Conservation (phyloP, 345 rosid genomes). For the Salix caprea region DNA sequence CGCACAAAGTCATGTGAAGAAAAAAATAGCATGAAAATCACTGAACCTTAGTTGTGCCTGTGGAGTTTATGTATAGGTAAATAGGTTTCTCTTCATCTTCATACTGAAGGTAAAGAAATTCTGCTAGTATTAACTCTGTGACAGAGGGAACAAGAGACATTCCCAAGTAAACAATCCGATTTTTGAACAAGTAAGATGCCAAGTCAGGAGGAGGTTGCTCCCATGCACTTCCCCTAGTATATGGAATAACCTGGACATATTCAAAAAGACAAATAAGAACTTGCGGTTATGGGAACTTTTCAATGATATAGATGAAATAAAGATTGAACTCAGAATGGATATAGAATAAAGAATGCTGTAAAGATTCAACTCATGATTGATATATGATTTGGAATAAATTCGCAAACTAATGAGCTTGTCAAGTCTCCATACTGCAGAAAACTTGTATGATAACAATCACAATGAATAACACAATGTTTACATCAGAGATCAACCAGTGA, state of each 20-base stretch:
- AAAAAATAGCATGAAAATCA: not conserved
- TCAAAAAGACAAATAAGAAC: not conserved
- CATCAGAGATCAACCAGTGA: not conserved
- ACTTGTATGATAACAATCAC: not conserved
- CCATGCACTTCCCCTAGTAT: slow-evolving; percentile 60
- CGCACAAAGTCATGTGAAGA: slow-evolving; percentile 6
- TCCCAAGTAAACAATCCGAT: slow-evolving; percentile 88
- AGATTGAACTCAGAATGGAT: too few relatives aligned
- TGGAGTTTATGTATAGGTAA: slow-evolving; percentile 86
- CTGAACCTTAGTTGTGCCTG: slow-evolving; percentile 82
- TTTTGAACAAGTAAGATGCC: slow-evolving; percentile 74
- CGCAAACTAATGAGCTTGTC: not conserved
- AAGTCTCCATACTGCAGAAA: not conserved
- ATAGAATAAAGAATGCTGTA: too few relatives aligned
- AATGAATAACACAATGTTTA: not conserved
- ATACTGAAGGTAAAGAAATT: slow-evolving; percentile 88
- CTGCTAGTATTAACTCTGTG: slow-evolving; percentile 74
- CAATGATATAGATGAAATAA: too few relatives aligned
- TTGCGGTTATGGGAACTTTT: not conserved
- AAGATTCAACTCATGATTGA: too few relatives aligned
- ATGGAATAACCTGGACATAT: slow-evolving; percentile 69
- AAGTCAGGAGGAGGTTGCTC: slow-evolving; percentile 95
- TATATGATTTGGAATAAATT: not conserved
- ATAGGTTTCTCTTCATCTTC: slow-evolving; percentile 80
- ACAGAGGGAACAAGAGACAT: slow-evolving; percentile 93